Base-by-base conservation (phyloP, 2,329 filamentous ascomycete species). In the Pleoardoris graminearum region DNA sequence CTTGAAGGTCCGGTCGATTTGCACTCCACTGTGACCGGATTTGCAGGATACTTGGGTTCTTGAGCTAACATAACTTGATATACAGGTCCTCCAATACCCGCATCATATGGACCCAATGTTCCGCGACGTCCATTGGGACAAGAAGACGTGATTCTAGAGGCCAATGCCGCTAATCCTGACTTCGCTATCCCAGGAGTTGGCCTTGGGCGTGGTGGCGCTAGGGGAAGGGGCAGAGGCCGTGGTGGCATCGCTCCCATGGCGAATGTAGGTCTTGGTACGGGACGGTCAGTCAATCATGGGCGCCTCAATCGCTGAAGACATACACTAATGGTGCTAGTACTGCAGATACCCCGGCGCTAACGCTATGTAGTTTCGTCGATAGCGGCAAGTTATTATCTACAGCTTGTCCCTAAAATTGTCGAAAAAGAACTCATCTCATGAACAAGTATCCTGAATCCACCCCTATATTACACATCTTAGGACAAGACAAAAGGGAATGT, bases 141-240 rank as follows among this genome's bases (percentile, higher is more conserved):
- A 54, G 85, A 87, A 61, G 90, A 95, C 61, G 80, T 91, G 44
- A 76, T 96, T 33, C 78, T 96, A 53, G 85, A 86, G 64, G 69
- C 68, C 12, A 73, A 71, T 25, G 68, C 69, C 7, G 85, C 80
- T 38, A 96, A 96, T 66, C 91, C 92, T 0, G 91, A 97, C 71
- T 97, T 97, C 75, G 82, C 88, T 59, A 72, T 97, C 23, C 87
- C 86, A 5, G 76, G 76, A 5, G 66, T 74, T 7, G 70, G 68
- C 3, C 53, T 67, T n/a, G 61, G 63, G 4, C 56, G 70, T 35
- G 69, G 71, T 6, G 54, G 73, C 32, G 69, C 71, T 2, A 53
- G 72, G 33, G 67, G 66, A 8, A 60, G 71, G 38, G 62, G 70
- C 7, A 63, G 68, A 42, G 71, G 69, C 14, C 55, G 61, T 21